Evolutionary conservation across 345 rosid genomes (phyloP), one percentile per base, ranked within the genome.

Genomic region (Combretum micranthum): DNA sequence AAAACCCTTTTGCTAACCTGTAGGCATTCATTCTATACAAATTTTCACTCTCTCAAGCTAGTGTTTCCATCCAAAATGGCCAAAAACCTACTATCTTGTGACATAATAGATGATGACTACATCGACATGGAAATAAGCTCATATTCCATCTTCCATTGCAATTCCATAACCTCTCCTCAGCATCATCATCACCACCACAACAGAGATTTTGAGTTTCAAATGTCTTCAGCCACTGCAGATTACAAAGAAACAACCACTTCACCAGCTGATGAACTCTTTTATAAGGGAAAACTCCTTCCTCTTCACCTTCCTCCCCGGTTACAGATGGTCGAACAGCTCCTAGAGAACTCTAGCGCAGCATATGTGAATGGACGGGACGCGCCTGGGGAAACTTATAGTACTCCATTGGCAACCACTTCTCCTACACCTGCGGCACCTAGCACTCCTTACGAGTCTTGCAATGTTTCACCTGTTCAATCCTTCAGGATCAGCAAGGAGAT

Each of bases 71-170:
- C 45, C 18, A 56, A 57, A 62, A 86, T 83, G 94, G 83, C 80
- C 18, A 56, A 57, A 66, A 72, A 70, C 59, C 69, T 72, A 43
- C 60, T 57, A 4, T 51, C 69, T 45, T 60, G 56, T 64, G 96
- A 85, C 4, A 5, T 4, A 32, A 54, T 74, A 17, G 98, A 86
- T 47, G 98, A 88, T 15, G 98, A 86, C 52, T 92, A 75, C 73
- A 92, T 92, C 51, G 96, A 92, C 77, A 76, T 86, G 84, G 95
- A 92, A 79, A 80, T 86, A 22, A 68, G 77, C 69, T 84, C 95
- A 22, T 79, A 55, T 60, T 66, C 87, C 52, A 71, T 54, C 71
- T 80, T 80, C 65, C 51, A 71, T 63, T 57, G 60, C 68, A 16
- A 32, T 26, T 50, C 69, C 62, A 20, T 44, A 32, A 32, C 39